phyloP scores from a whole-genome alignment of 495 filamentous ascomycete species.

The Penicillium verhagenii region DNA sequence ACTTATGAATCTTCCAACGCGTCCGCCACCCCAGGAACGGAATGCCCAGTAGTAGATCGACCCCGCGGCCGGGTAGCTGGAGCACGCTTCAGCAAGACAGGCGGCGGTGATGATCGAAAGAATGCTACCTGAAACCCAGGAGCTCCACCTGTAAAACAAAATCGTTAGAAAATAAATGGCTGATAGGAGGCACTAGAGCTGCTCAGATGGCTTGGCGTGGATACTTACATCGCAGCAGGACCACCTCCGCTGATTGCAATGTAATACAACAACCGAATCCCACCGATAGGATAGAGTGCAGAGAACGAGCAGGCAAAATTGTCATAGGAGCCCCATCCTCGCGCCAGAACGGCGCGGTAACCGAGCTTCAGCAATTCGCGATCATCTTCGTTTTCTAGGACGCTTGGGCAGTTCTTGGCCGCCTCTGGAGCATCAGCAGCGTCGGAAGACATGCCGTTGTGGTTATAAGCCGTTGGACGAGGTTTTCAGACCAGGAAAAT shows the following conservation, averaged over 20 bases:
- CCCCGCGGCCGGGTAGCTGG: constrained; percentile 33
- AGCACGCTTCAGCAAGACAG: constrained; percentile 37
- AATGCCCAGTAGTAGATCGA: constrained; percentile 43
- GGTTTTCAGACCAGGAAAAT: not conserved
- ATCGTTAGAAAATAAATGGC: constrained; percentile 8
- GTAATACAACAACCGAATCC: constrained; percentile 34
- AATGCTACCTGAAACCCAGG: constrained; percentile 36
- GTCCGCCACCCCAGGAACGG: constrained; percentile 32
- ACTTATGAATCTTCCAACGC: constrained; percentile 30
- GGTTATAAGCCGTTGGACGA: not conserved
- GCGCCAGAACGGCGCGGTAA: constrained; percentile 31
- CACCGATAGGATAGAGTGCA: constrained; percentile 33
- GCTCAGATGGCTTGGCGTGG: not conserved
- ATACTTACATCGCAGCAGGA: constrained; percentile 30
- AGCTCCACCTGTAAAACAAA: constrained; percentile 29
- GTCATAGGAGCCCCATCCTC: constrained; percentile 33
- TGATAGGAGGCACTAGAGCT: not conserved
- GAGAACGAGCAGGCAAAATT: constrained; percentile 39
- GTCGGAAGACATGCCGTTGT: not conserved
- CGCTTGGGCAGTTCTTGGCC: constrained; percentile 12
- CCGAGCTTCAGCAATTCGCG: constrained; percentile 32
- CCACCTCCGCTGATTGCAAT: constrained; percentile 36
- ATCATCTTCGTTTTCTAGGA: constrained; percentile 29
- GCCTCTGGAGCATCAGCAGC: not conserved
- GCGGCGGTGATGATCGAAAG: constrained; percentile 36